Percentiles rank a stretch among this genome's conserved stretches.
Conservation (phyloP, 768 basidiomycete species). For the Termitomyces sp. region DNA sequence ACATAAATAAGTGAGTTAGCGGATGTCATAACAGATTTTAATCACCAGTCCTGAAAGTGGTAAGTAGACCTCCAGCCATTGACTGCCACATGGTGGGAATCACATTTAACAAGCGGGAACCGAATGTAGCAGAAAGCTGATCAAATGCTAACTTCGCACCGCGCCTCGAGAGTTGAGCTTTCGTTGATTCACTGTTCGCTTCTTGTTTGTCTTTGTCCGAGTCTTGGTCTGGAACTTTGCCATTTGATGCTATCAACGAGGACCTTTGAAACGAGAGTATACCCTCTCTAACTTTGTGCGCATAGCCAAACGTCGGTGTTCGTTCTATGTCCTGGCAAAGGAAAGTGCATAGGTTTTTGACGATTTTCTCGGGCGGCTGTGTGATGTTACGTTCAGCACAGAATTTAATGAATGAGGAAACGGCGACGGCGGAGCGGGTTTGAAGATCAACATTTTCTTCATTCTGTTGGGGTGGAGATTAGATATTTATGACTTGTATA, state of each 20-base stretch:
- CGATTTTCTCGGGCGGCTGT: conserved; percentile 92
- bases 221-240: conserved; percentile 30
- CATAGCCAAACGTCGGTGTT: conserved; percentile 82
- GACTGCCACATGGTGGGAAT: conserved; percentile 97
- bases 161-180: conserved; percentile 69
- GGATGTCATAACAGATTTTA: not conserved
- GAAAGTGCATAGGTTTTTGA: conserved; percentile 96
- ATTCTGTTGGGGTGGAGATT: conserved; percentile 36
- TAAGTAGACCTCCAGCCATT: conserved; percentile 73
- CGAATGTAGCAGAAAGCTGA: conserved; percentile 73
- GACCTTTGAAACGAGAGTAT: conserved; percentile 68
- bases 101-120: conserved; percentile 58
- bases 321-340: conserved; percentile 86
- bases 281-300: conserved; percentile 55
- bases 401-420: conserved; percentile 85
- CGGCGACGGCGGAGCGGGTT: conserved; percentile 77
- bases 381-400: conserved; percentile 66
- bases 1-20: not conserved
- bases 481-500: not conserved
- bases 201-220: conserved; percentile 37
- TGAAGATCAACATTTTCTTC: conserved; percentile 90
- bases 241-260: conserved; percentile 24
- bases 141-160: conserved; percentile 84
- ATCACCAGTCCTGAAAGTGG: conserved; percentile 63
- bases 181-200: conserved; percentile 51